These are phyloP conservation scores for Acidiella bohemica DNA, from an alignment of 495 filamentous ascomycete genomes.

Conservation along the genomic window DNA sequence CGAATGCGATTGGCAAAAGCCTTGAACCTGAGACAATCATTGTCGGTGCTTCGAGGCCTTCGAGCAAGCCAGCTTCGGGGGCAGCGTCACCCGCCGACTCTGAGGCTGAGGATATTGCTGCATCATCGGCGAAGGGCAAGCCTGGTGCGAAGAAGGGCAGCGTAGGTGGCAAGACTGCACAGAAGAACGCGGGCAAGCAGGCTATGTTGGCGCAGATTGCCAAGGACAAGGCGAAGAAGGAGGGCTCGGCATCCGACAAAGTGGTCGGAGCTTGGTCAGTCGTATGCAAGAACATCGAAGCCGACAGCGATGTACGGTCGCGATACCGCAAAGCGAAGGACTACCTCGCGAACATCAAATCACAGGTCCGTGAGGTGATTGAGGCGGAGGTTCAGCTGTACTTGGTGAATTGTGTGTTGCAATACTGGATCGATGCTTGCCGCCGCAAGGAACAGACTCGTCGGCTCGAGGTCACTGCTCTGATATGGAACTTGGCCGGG, in stretches of 20 bases:
- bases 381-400: conserved; percentile 36
- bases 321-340: conserved; percentile 22
- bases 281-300: conserved; percentile 16
- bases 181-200: conserved; percentile 21
- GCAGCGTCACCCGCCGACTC: conserved; percentile 11
- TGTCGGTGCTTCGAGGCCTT: conserved; percentile 21
- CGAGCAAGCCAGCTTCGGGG: background rate
- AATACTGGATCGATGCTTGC: conserved; percentile 23
- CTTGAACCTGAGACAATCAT: conserved; percentile 51
- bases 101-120: conserved; percentile 6
- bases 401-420: conserved; percentile 32
- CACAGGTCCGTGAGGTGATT: conserved; percentile 23
- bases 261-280: conserved; percentile 19
- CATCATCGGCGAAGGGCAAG: conserved; percentile 6
- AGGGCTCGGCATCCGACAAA: conserved; percentile 27
- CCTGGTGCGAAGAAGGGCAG: conserved; percentile 11
- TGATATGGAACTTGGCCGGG: conserved; percentile 20
- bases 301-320: conserved; percentile 19
- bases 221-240: conserved; percentile 28
- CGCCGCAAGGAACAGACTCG: conserved; percentile 17
- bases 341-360: conserved; percentile 21
- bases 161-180: conserved; percentile 16
- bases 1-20: conserved; percentile 45
- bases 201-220: conserved; percentile 16
- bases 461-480: conserved; percentile 21